These are phyloP conservation scores for Phytophthora crassamura DNA, from an alignment of 352 stramenopile genomes.

Conservation along the genomic window DNA sequence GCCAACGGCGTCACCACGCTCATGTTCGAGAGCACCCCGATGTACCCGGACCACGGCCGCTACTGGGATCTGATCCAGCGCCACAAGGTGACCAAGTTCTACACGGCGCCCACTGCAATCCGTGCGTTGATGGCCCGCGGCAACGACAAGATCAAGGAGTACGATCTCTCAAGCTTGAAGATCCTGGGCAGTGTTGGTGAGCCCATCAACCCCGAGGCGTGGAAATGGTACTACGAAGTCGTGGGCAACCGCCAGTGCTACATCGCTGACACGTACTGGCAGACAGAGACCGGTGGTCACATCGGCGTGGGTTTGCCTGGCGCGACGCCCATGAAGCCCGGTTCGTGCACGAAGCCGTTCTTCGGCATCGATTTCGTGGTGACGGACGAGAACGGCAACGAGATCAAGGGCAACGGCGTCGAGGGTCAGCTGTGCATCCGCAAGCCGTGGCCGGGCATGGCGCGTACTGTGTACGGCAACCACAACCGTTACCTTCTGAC, in stretches of 20 bases:
- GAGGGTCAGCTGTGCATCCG: conserved; percentile 97
- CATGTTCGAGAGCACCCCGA: conserved; percentile 98
- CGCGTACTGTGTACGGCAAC: conserved; percentile 94
- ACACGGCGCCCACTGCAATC: conserved; percentile 96
- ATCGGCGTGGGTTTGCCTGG: conserved; percentile 95
- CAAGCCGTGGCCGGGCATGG: conserved; percentile 96
- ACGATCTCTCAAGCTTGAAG: conserved; percentile 77
- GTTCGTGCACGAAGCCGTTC: conserved; percentile 95
- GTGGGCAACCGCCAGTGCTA: conserved; percentile 91
- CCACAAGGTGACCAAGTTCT: conserved; percentile 97
- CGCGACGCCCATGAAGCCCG: conserved; percentile 90
- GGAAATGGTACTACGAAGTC: conserved; percentile 97
- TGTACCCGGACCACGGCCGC: conserved; percentile 97
- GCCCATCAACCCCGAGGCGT: conserved; percentile 98
- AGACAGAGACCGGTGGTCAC: conserved; percentile 98
- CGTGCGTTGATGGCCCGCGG: conserved; percentile 98
- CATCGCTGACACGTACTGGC: conserved; percentile 98
- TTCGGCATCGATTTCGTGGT: conserved; percentile 95
- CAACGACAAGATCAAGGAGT: conserved; percentile 90
- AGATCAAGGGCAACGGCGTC: conserved; percentile 83
- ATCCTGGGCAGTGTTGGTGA: conserved; percentile 98
- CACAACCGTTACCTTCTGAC: conserved; percentile 96
- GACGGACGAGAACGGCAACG: conserved; percentile 86
- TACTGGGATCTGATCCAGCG: conserved; percentile 95
- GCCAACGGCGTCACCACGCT: conserved; percentile 97